Conservation (phyloP, 148 eudicot genomes). For the Silene latifolia region DNA sequence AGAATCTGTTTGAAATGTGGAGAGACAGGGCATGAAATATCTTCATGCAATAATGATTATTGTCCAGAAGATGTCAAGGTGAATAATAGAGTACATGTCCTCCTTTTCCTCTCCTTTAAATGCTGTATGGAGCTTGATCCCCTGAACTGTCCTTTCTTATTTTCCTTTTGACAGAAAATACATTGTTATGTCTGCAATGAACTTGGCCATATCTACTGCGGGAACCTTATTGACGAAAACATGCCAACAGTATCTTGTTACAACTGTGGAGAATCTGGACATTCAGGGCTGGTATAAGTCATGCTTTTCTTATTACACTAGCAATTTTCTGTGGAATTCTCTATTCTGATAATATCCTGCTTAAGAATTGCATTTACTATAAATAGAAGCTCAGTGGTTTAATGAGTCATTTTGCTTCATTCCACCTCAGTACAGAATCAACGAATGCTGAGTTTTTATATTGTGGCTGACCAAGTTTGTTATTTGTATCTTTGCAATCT, state of each 20-base stretch:
- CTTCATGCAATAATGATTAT: constrained; percentile 34
- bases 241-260: constrained; percentile 30
- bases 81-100: not conserved
- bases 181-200: constrained; percentile 46
- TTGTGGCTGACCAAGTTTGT: not conserved
- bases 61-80: constrained; percentile 46
- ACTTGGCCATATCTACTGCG: constrained; percentile 44
- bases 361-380: no score
- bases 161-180: constrained; percentile 31
- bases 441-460: not conserved
- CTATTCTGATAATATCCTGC: not conserved
- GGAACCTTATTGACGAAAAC: constrained; percentile 13
- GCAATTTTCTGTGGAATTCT: not conserved
- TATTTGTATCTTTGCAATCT: not conserved
- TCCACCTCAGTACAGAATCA: no score
- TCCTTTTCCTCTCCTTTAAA: not conserved
- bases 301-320: not conserved
- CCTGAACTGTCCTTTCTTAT: not conserved
- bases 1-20: constrained; percentile 41
- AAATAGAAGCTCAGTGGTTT: no score
- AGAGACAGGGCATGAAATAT: constrained; percentile 41
- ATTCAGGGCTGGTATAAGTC: constrained; percentile 36
- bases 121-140: no score
- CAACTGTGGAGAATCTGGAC: constrained; percentile 33
- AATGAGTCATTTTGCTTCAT: no score